These are phyloP conservation scores for Truncatella angustata DNA, from an alignment of 2,329 filamentous ascomycete genomes.

Conservation along the genomic window DNA sequence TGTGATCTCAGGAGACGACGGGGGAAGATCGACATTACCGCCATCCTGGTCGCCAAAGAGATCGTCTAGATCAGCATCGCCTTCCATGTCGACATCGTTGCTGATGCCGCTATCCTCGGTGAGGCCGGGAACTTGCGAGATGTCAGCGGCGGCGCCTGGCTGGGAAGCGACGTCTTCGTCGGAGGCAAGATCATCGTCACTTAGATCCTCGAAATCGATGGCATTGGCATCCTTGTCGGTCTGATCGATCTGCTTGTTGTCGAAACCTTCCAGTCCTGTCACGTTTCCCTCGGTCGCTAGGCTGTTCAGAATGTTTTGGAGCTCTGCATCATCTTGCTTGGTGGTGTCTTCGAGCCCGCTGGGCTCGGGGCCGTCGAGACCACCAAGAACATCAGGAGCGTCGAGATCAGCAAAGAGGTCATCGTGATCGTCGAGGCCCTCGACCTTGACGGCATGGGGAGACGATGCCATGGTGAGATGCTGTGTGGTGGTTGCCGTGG, in stretches of 20 bases:
- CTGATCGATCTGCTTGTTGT: conserved; percentile 52
- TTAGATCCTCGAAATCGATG: conserved; percentile 85
- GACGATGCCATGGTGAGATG: background rate
- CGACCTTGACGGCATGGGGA: background rate
- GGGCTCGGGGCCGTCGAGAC: background rate
- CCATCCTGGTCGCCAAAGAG: conserved; percentile 63
- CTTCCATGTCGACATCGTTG: conserved; percentile 53
- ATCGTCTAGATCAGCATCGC: conserved; percentile 46
- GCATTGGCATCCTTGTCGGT: conserved; percentile 89
- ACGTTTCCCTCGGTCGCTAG: conserved; percentile 43
- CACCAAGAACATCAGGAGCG: too few relatives aligned
- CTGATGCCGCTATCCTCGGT: conserved; percentile 61
- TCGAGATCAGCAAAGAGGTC: too few relatives aligned
- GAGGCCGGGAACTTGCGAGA: conserved; percentile 49
- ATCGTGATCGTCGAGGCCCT: background rate
- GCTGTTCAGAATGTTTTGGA: conserved; percentile 42
- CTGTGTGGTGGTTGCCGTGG: background rate
- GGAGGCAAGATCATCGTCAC: conserved; percentile 85
- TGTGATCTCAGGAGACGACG: conserved; percentile 45
- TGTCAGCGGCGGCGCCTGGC: conserved; percentile 30
- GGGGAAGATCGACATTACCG: conserved; percentile 38
- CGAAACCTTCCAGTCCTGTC: conserved; percentile 32
- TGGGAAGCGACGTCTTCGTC: conserved; percentile 52
- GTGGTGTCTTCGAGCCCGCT: conserved; percentile 16
- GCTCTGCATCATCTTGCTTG: conserved; percentile 31